phyloP scores from a whole-genome alignment of 805 yeast genomes.

The Metschnikowia koreensis region DNA sequence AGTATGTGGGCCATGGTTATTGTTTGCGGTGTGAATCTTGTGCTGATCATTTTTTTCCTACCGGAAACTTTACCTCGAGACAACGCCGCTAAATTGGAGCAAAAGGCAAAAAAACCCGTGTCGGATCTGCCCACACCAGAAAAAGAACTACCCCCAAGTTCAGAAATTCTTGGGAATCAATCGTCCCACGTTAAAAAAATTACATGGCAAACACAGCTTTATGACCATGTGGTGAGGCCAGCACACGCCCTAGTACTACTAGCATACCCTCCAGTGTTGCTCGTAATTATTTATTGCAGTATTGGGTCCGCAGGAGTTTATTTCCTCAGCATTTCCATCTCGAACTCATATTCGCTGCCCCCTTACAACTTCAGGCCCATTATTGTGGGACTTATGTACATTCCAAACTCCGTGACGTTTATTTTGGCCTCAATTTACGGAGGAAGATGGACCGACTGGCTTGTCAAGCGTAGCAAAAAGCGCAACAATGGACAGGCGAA shows the following conservation, averaged over 20 bases:
- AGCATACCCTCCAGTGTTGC: slow-evolving; percentile 68
- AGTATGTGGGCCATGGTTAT: slow-evolving; percentile 86
- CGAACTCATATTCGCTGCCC: slow-evolving; percentile 54
- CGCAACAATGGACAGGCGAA: slow-evolving; percentile 60
- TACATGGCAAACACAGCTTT: slow-evolving; percentile 20
- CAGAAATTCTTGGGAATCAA: no score
- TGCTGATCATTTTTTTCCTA: slow-evolving; percentile 53
- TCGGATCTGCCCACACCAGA: no score
- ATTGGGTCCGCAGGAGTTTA: slow-evolving; percentile 69
- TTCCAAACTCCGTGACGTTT: slow-evolving; percentile 81
- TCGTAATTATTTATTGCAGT: slow-evolving; percentile 65
- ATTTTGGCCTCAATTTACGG: slow-evolving; percentile 72
- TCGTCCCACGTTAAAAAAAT: no score
- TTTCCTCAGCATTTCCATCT: slow-evolving; percentile 70
- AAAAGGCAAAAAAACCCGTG: no score
- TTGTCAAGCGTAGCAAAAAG: slow-evolving; percentile 51
- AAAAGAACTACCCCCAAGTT: no score
- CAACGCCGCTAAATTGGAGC: no score
- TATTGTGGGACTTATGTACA: slow-evolving; percentile 70
- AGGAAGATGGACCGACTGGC: slow-evolving; percentile 73
- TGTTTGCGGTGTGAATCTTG: slow-evolving; percentile 52
- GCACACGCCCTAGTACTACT: slow-evolving; percentile 58
- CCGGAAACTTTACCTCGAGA: slow-evolving; percentile 93
- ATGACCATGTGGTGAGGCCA: slow-evolving; percentile 57
- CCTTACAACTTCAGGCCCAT: slow-evolving; percentile 72